Conservation (phyloP, 805 yeast genomes). For the Candida maesae region DNA sequence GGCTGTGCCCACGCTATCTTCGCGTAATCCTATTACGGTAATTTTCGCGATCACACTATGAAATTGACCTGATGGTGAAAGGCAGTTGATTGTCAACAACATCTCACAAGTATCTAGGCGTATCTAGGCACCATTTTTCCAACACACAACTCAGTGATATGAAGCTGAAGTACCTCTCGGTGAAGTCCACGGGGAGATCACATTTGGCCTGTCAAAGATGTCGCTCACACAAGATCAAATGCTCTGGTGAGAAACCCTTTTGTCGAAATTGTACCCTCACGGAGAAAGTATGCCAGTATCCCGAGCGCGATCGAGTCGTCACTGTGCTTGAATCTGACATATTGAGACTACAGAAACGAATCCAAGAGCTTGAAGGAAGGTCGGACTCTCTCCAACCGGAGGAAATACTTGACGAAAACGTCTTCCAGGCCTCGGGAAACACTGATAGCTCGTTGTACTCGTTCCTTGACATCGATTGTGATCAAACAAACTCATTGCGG, state of each 20-base stretch:
- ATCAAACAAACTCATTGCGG: conserved; percentile 19
- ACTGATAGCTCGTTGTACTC: conserved; percentile 26
- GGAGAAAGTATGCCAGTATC: conserved; percentile 16
- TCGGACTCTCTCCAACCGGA: conserved; percentile 1
- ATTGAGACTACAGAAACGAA: conserved; percentile 13
- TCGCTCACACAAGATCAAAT: conserved; percentile 23
- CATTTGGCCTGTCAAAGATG: conserved; percentile 24
- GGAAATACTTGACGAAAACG: conserved; percentile 18
- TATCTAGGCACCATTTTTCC: too few relatives aligned
- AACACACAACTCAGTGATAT: too few relatives aligned
- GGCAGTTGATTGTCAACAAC: too few relatives aligned
- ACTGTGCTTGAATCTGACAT: conserved; percentile 24
- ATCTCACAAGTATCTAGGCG: too few relatives aligned
- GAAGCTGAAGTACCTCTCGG: conserved; percentile 16
- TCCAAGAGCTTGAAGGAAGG: conserved; percentile 13
- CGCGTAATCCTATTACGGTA: too few relatives aligned
- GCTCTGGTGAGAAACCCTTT: conserved; percentile 22
- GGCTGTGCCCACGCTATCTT: too few relatives aligned
- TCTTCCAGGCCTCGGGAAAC: conserved; percentile 21
- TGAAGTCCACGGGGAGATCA: conserved; percentile 18
- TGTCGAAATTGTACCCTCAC: conserved; percentile 22
- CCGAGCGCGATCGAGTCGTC: conserved; percentile 21
- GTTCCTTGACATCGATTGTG: conserved; percentile 23
- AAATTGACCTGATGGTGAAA: too few relatives aligned
- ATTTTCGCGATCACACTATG: too few relatives aligned